Percentiles rank a stretch among this genome's conserved stretches.
phyloP scores from a whole-genome alignment of 1,139 yeast species.

The Saccharomyces hybrid region DNA sequence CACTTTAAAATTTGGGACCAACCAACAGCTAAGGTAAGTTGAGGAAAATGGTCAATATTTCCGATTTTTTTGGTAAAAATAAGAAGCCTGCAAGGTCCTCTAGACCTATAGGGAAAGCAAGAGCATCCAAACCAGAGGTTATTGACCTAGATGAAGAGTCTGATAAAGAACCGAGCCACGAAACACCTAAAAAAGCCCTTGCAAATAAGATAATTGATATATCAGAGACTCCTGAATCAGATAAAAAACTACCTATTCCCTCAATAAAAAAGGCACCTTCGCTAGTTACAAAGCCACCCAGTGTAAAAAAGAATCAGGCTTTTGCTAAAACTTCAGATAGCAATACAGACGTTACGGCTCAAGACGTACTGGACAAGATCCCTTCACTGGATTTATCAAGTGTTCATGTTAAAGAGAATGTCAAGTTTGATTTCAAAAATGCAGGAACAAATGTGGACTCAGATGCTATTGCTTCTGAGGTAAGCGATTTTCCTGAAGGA shows the following conservation, averaged over 20 bases:
- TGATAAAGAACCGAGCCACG: conserved; percentile 7
- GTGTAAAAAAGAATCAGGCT: not conserved
- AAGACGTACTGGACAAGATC: conserved; percentile 27
- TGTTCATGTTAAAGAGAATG: conserved; percentile 29
- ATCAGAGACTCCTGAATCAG: not conserved
- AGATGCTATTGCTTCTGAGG: conserved; percentile 11
- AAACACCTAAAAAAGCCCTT: conserved; percentile 1
- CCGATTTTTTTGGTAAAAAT: conserved; percentile 33
- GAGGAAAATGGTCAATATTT: conserved; percentile 37
- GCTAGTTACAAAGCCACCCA: not conserved
- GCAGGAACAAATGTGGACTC: conserved; percentile 8
- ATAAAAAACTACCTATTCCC: not conserved
- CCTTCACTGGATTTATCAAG: conserved; percentile 29
- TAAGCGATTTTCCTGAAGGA: conserved; percentile 50
- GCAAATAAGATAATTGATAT: not conserved
- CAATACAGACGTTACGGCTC: conserved; percentile 15
- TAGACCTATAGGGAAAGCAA: conserved; percentile 10
- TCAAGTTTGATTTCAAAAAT: conserved; percentile 22
- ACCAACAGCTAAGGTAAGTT: not conserved
- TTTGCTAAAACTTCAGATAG: not conserved
- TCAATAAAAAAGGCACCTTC: conserved; percentile 2
- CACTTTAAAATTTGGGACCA: not conserved
- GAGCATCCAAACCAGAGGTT: conserved; percentile 13
- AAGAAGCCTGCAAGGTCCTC: conserved; percentile 3
- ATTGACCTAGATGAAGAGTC: conserved; percentile 23